phyloP scores from a whole-genome alignment of 164 flowering plant genomes.

The Piper betle region DNA sequence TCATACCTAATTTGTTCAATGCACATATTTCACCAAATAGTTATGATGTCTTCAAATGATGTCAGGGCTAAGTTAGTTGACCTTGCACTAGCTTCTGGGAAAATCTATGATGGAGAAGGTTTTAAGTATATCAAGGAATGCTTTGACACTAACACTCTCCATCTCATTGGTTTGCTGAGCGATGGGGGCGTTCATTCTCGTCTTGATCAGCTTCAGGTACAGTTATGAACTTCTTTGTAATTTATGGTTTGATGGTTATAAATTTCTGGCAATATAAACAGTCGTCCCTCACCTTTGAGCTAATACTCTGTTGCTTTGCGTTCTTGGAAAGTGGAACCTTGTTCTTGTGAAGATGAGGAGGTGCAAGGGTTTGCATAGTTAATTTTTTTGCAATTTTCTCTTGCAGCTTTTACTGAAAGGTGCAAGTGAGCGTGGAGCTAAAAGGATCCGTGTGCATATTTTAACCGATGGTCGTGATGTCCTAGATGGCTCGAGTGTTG shows the following conservation, averaged over 20 bases:
- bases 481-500: conserved; percentile 87
- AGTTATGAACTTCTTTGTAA: neutral
- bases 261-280: neutral
- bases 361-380: neutral
- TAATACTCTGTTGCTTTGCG: too few species aligned
- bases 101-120: conserved; percentile 82
- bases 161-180: conserved; percentile 88
- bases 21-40: neutral
- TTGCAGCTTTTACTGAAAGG: conserved; percentile 82
- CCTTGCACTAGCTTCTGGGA: conserved; percentile 80
- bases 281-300: too few species aligned
- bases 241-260: neutral
- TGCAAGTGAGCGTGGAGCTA: conserved; percentile 72
- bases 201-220: conserved; percentile 83
- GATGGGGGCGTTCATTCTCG: conserved; percentile 99
- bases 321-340: neutral
- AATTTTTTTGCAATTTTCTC: neutral
- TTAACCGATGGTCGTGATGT: conserved; percentile 99
- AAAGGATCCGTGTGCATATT: conserved; percentile 83
- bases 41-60: too few species aligned
- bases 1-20: neutral
- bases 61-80: conserved; percentile 90
- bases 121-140: conserved; percentile 70
- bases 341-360: too few species aligned
- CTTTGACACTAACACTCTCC: conserved; percentile 67